Conservation (phyloP, 495 filamentous ascomycete species). For the Xylaria flabelliformis region DNA sequence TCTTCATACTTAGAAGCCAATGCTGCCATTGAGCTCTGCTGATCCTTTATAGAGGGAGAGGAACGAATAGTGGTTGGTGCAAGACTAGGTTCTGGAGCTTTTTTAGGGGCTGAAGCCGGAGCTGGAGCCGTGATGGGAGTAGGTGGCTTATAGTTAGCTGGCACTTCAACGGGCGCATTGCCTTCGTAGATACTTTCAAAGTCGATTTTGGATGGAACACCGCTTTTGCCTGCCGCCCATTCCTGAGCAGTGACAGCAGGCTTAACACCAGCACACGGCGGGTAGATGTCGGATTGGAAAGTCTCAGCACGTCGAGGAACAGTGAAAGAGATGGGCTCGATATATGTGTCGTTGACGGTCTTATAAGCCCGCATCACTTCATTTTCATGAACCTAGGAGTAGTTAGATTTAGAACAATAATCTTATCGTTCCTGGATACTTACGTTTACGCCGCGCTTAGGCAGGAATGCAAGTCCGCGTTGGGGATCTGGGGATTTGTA, state of each 20-base stretch:
- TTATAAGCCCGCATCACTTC: slow-evolving; percentile 96
- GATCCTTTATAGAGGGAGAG: slow-evolving; percentile 76
- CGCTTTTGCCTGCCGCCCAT: slow-evolving; percentile 86
- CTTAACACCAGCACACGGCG: slow-evolving; percentile 76
- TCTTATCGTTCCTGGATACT: slow-evolving; percentile 33
- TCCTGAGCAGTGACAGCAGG: slow-evolving; percentile 80
- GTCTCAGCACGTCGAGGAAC: slow-evolving; percentile 94
- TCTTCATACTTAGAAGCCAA: slow-evolving; percentile 86
- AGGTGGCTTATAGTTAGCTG: slow-evolving; percentile 71
- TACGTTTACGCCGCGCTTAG: slow-evolving; percentile 91
- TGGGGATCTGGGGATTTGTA: slow-evolving; percentile 96
- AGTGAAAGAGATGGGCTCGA: slow-evolving; percentile 97
- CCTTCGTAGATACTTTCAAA: slow-evolving; percentile 91
- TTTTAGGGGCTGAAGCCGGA: slow-evolving; percentile 58
- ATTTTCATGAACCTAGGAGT: slow-evolving; percentile 80
- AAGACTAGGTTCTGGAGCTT: slow-evolving; percentile 60
- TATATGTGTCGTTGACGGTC: slow-evolving; percentile 90
- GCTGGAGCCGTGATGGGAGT: slow-evolving; percentile 55
- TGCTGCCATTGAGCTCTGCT: slow-evolving; percentile 81
- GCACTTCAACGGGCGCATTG: slow-evolving; percentile 73
- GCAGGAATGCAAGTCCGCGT: slow-evolving; percentile 91
- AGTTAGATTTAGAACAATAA: slow-evolving; percentile 26
- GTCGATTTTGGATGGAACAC: slow-evolving; percentile 86
- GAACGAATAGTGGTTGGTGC: slow-evolving; percentile 54
- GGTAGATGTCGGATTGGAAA: slow-evolving; percentile 97